A percentile compares a stretch with the other conserved stretches of the same genome.
Evolutionary conservation across 2,329 filamentous ascomycete genomes (phyloP).

Genomic region (Aspergillus novofumigatus): DNA sequence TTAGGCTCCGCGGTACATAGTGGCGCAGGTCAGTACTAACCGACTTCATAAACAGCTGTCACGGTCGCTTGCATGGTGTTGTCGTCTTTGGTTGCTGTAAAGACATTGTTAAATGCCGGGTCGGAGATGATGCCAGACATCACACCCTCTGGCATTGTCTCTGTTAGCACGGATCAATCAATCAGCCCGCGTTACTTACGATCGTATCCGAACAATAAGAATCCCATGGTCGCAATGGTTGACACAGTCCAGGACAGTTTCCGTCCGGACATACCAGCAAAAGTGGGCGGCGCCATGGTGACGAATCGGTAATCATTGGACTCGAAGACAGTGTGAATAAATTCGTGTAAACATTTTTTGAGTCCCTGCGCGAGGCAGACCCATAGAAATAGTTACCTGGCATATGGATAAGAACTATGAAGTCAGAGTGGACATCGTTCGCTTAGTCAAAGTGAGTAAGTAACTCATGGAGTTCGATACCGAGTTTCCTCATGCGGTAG

Average conservation of each 20-base stretch:
- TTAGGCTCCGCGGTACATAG: background rate
- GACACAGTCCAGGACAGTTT: slow-evolving; percentile 56
- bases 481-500: background rate
- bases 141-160: slow-evolving; percentile 27
- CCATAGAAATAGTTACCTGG: background rate
- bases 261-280: slow-evolving; percentile 57
- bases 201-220: slow-evolving; percentile 57
- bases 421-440: background rate
- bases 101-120: slow-evolving; percentile 29
- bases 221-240: slow-evolving; percentile 59
- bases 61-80: slow-evolving; percentile 35
- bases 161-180: background rate
- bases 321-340: background rate
- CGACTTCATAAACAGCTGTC: slow-evolving; percentile 31
- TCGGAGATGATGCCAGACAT: slow-evolving; percentile 38
- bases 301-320: background rate
- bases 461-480: background rate
- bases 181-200: slow-evolving; percentile 30
- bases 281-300: slow-evolving; percentile 50
- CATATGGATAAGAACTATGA: background rate
- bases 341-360: background rate
- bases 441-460: background rate
- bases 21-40: slow-evolving; percentile 3
- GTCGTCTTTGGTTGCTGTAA: slow-evolving; percentile 33
- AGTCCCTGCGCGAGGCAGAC: background rate